Percentiles rank a stretch among this genome's conserved stretches.
phyloP scores from a whole-genome alignment of 2,329 filamentous ascomycete genomes.

The Colletotrichum nymphaeae region DNA sequence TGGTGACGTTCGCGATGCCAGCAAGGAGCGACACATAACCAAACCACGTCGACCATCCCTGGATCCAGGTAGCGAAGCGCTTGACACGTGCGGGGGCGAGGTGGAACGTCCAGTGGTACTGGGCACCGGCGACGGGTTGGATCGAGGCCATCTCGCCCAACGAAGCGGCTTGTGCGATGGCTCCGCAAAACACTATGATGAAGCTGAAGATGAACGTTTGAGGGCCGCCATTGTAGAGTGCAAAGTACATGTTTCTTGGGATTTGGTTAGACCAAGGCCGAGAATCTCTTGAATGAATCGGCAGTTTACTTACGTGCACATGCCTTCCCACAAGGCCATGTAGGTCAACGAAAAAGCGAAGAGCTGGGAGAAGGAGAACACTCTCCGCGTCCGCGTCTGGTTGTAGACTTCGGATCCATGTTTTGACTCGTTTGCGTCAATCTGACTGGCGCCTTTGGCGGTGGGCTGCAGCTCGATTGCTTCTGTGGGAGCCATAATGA shows the following conservation, averaged over 20 bases:
- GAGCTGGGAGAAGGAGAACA: constrained; percentile 19
- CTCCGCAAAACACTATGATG: constrained; percentile 11
- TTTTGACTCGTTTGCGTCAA: constrained; percentile 2
- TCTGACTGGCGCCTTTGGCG: neutral
- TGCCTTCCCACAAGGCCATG: constrained; percentile 17
- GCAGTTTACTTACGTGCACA: constrained; percentile 14
- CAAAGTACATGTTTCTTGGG: constrained; percentile 18
- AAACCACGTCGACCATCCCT: constrained; percentile 16
- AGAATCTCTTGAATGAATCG: too few species aligned
- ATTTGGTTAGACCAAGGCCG: too few species aligned
- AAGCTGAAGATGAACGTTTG: constrained; percentile 22
- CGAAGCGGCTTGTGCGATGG: constrained; percentile 15
- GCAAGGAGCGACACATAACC: constrained; percentile 5
- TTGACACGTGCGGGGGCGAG: neutral
- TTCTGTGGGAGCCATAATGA: constrained; percentile 1
- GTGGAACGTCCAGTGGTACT: constrained; percentile 17
- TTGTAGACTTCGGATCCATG: constrained; percentile 16
- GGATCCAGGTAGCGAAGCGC: constrained; percentile 8
- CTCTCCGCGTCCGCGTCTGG: constrained; percentile 4
- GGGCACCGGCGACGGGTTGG: constrained; percentile 8
- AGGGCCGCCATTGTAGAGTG: constrained; percentile 9
- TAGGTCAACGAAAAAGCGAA: constrained; percentile 15
- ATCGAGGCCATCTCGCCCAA: constrained; percentile 16
- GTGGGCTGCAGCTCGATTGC: constrained; percentile 8
- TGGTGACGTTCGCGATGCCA: neutral